These are phyloP conservation scores for Chloridella minuta DNA, from an alignment of 352 stramenopile species.

Conservation along the genomic window DNA sequence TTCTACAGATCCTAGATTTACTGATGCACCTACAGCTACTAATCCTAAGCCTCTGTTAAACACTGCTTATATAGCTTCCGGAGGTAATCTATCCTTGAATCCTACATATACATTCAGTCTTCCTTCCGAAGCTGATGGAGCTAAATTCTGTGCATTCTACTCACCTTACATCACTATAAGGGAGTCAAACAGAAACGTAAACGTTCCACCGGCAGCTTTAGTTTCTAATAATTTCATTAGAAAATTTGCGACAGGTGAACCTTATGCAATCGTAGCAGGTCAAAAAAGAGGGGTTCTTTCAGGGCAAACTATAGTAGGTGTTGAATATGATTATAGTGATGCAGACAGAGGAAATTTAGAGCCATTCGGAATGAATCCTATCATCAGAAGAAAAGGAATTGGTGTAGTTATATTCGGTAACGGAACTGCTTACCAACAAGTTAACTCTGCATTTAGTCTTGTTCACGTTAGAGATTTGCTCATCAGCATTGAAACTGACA, in stretches of 20 bases:
- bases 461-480: not conserved
- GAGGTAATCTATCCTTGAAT: not conserved
- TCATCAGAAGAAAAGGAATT: not conserved
- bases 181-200: not conserved
- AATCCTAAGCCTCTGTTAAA: too few relatives aligned
- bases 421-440: not conserved
- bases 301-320: not conserved
- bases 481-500: not conserved
- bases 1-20: not conserved
- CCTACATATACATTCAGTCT: not conserved
- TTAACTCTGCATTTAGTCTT: not conserved
- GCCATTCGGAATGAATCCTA: not conserved
- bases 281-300: not conserved
- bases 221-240: not conserved
- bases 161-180: not conserved
- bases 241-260: not conserved
- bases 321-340: not conserved
- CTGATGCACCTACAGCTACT: not conserved
- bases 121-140: not conserved
- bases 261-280: not conserved
- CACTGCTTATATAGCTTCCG: not conserved
- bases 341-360: not conserved
- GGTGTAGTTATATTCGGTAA: not conserved
- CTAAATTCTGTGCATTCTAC: not conserved
- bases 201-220: not conserved